A percentile compares a stretch with the other conserved stretches of the same genome.
Evolutionary conservation across 2,329 filamentous ascomycete genomes (phyloP).

Genomic region (Fusarium pseudoanthophilum): DNA sequence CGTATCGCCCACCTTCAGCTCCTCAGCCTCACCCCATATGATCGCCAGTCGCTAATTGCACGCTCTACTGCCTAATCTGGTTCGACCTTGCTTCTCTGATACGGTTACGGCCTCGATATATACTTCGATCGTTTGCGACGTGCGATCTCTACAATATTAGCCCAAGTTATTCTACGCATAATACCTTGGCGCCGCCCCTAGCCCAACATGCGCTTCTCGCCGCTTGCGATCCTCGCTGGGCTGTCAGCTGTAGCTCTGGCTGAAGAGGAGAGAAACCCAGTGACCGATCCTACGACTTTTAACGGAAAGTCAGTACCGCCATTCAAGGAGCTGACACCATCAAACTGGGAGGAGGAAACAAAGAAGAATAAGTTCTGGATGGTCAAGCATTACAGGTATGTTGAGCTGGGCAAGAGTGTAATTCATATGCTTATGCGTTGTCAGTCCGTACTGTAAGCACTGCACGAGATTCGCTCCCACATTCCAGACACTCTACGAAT

Average conservation of each 20-base stretch:
- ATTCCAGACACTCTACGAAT: conserved; percentile 95
- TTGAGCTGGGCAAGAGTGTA: conserved; percentile 5
- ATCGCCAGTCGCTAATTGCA: conserved; percentile 36
- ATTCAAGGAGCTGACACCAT: conserved; percentile 67
- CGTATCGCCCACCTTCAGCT: conserved; percentile 18
- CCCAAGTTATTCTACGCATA: background rate
- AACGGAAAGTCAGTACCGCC: conserved; percentile 75
- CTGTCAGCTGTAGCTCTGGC: conserved; percentile 49
- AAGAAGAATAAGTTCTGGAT: conserved; percentile 64
- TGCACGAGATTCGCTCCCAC: conserved; percentile 83
- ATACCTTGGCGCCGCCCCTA: conserved; percentile 13
- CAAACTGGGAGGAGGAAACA: conserved; percentile 66
- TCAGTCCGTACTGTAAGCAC: conserved; percentile 72
- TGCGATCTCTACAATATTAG: background rate
- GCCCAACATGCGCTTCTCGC: conserved; percentile 49
- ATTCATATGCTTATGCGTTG: conserved; percentile 32
- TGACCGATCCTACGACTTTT: conserved; percentile 65
- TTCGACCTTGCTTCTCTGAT: conserved; percentile 10
- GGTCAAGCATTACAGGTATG: conserved; percentile 75
- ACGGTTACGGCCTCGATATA: background rate
- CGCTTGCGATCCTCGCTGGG: conserved; percentile 59
- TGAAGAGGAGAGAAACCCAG: conserved; percentile 49
- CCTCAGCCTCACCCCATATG: conserved; percentile 12
- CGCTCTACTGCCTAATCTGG: conserved; percentile 13
- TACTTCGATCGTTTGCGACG: background rate